Conservation (phyloP, 108 stramenopile genomes). For the Cyclotella kingstonii region DNA sequence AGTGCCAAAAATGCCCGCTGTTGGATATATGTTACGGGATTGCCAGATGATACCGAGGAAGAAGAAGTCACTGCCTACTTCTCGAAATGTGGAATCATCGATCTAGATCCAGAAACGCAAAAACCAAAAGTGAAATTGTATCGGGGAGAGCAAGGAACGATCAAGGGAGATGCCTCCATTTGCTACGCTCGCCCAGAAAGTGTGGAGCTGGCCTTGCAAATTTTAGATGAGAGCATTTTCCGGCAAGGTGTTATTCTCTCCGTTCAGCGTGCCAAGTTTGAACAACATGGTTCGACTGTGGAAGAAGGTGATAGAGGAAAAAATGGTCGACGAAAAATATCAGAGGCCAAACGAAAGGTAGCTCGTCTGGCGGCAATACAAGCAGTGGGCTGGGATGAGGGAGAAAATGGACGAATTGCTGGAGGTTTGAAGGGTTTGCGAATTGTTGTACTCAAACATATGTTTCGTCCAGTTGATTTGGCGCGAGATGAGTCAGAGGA, state of each 20-base stretch:
- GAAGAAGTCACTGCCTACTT: slow-evolving; percentile 79
- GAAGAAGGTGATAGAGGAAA: slow-evolving; percentile 12
- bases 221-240: slow-evolving; percentile 78
- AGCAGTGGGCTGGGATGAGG: slow-evolving; percentile 83
- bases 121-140: slow-evolving; percentile 92
- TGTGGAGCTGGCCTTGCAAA: slow-evolving; percentile 87
- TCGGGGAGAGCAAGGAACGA: slow-evolving; percentile 33
- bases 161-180: slow-evolving; percentile 94
- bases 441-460: slow-evolving; percentile 90
- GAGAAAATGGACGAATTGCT: slow-evolving; percentile 76
- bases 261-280: slow-evolving; percentile 69
- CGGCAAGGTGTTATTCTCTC: slow-evolving; percentile 45
- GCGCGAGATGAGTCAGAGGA: slow-evolving; percentile 38
- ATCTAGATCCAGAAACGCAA: slow-evolving; percentile 88
- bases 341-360: slow-evolving; percentile 73
- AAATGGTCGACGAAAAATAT: slow-evolving; percentile 31
- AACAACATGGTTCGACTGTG: slow-evolving; percentile 51
- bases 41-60: slow-evolving; percentile 79
- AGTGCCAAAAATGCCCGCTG: slow-evolving; percentile 74
- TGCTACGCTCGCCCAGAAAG: slow-evolving; percentile 90
- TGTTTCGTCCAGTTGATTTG: slow-evolving; percentile 70
- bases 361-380: slow-evolving; percentile 74
- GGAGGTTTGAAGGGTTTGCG: slow-evolving; percentile 89
- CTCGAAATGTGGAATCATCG: slow-evolving; percentile 86
- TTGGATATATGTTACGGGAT: slow-evolving; percentile 86